A percentile compares a stretch with the other conserved stretches of the same genome.
Conservation (phyloP, 202 grass and related monocot genomes). For the Dendrocalamus latiflorus region DNA sequence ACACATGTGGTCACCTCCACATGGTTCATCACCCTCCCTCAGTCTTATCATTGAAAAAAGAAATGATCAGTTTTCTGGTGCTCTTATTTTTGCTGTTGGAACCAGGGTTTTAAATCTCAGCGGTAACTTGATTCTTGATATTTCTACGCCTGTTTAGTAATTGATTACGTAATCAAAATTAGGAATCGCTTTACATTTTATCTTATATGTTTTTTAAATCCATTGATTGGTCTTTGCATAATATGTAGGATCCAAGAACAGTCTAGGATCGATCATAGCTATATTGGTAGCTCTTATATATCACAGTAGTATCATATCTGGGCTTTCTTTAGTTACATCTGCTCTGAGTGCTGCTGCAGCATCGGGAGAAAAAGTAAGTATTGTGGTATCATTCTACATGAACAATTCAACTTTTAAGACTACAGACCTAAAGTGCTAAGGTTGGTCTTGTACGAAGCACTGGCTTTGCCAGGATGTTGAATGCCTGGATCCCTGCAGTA, state of each 20-base stretch:
- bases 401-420: not conserved
- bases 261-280: conserved; percentile 74
- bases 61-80: not conserved
- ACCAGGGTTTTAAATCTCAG: not conserved
- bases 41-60: not conserved
- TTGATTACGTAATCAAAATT: not conserved
- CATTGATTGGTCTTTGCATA: not conserved
- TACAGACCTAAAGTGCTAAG: not conserved
- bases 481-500: not conserved
- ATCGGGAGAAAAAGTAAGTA: conserved; percentile 61
- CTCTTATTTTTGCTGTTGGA: conserved; percentile 3
- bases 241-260: conserved; percentile 58
- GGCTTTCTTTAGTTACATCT: conserved; percentile 79
- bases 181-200: not conserved
- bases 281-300: conserved; percentile 82
- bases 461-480: not conserved
- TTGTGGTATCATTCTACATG: not conserved
- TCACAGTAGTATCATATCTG: conserved; percentile 85
- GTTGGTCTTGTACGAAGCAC: not conserved
- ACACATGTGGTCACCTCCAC: too few species aligned
- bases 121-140: not conserved
- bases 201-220: not conserved
- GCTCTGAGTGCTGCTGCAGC: conserved; percentile 42
- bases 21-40: too few species aligned
- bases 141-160: not conserved